phyloP scores from a whole-genome alignment of 257 asterid species.

The Cordia subcordata region DNA sequence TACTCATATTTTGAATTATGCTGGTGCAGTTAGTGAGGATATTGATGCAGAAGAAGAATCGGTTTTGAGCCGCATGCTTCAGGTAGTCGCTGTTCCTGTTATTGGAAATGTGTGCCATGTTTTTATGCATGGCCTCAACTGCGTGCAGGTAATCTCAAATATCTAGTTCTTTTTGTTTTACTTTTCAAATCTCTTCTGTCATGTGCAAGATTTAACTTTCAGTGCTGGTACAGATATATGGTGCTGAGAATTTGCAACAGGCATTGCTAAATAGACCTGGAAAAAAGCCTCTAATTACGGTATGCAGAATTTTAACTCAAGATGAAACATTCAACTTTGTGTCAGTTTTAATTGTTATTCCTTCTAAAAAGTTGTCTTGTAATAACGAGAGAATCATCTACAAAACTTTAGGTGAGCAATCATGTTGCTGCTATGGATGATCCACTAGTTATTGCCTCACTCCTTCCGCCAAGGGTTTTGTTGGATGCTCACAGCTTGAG shows the following conservation, averaged over 20 bases:
- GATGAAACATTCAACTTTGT: neutral
- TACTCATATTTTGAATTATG: neutral
- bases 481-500: slow-evolving; percentile 65
- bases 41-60: slow-evolving; percentile 68
- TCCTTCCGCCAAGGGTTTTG: slow-evolving; percentile 70
- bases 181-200: neutral
- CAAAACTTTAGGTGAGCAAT: slow-evolving; percentile 65
- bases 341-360: neutral
- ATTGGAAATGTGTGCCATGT: slow-evolving; percentile 89
- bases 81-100: slow-evolving; percentile 85
- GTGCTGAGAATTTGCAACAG: slow-evolving; percentile 71
- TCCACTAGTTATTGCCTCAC: slow-evolving; percentile 74
- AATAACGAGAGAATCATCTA: slow-evolving; percentile 5
- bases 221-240: slow-evolving; percentile 50
- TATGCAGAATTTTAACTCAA: slow-evolving; percentile 15
- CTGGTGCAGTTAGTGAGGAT: slow-evolving; percentile 57
- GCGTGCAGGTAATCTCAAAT: slow-evolving; percentile 47
- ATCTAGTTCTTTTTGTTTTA: neutral
- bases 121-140: slow-evolving; percentile 93
- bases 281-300: slow-evolving; percentile 70
- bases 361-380: slow-evolving; percentile 2
- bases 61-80: slow-evolving; percentile 63
- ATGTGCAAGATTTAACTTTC: slow-evolving; percentile 7
- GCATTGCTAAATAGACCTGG: slow-evolving; percentile 56
- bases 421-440: slow-evolving; percentile 94